Percentiles rank a stretch among this genome's conserved stretches.
These are phyloP conservation scores for Diaporthe citriasiana DNA, from an alignment of 2,329 filamentous ascomycete species.

Conservation along the genomic window DNA sequence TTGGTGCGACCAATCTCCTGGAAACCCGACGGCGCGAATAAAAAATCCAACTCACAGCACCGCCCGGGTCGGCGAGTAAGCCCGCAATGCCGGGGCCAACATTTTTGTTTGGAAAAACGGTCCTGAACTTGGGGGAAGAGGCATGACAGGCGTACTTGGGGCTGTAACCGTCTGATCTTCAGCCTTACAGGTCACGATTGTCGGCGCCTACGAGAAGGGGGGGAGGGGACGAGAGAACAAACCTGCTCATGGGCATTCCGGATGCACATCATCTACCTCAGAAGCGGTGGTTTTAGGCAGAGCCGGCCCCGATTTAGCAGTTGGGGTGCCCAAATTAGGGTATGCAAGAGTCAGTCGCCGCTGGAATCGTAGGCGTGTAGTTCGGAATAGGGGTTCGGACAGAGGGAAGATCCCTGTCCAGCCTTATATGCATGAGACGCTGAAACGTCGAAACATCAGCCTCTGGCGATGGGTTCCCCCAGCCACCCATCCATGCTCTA, in stretches of 20 bases:
- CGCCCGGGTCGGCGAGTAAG: constrained; percentile 24
- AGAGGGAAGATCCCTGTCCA: constrained; percentile 35
- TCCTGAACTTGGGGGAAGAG: background rate
- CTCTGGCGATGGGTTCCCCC: constrained; percentile 28
- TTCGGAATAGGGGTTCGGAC: constrained; percentile 30
- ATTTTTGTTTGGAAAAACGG: background rate
- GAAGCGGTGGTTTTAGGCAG: constrained; percentile 26
- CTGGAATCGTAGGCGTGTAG: constrained; percentile 3
- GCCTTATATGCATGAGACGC: constrained; percentile 29
- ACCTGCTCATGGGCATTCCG: constrained; percentile 13
- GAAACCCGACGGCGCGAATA: background rate
- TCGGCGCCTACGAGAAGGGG: background rate
- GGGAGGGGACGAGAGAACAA: background rate
- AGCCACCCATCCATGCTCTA: constrained; percentile 19
- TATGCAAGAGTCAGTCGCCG: constrained; percentile 20
- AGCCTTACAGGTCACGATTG: constrained; percentile 27
- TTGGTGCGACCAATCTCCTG: constrained; percentile 18
- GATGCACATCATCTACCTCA: constrained; percentile 32
- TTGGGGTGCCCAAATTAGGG: constrained; percentile 2
- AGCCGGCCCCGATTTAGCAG: constrained; percentile 28
- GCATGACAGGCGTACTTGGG: constrained; percentile 20
- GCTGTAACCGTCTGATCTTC: constrained; percentile 34
- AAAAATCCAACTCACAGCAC: background rate
- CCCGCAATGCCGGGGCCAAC: background rate
- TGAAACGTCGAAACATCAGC: constrained; percentile 34